Percentiles rank a stretch among this genome's conserved stretches.
phyloP scores from a whole-genome alignment of 169 alveolate species.

The Eimeria nieschulzi region DNA sequence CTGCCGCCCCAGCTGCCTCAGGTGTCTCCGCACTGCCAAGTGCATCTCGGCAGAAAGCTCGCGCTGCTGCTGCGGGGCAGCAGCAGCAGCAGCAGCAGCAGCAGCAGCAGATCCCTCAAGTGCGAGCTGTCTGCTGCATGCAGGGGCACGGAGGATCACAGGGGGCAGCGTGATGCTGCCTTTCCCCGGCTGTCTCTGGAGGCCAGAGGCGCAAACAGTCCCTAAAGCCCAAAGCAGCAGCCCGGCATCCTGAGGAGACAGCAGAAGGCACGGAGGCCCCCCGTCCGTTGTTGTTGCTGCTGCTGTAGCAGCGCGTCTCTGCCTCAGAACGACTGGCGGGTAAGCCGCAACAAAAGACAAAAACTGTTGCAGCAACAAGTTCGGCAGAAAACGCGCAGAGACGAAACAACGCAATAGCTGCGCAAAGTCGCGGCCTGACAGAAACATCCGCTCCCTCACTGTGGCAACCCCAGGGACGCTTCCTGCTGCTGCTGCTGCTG shows the following conservation, averaged over 20 bases:
- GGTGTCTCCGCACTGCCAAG: slow-evolving; percentile 4
- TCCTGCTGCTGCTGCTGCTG: slow-evolving; percentile 23
- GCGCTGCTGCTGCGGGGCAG: not conserved
- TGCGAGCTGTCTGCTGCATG: not conserved
- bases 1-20: slow-evolving; percentile 21
- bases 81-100: not conserved
- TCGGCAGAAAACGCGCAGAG: slow-evolving; percentile 1
- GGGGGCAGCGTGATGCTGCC: not conserved
- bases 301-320: not conserved
- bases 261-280: slow-evolving; percentile 4
- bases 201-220: slow-evolving; percentile 22
- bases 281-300: not conserved
- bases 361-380: not conserved
- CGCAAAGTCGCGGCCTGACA: slow-evolving; percentile 27
- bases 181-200: not conserved
- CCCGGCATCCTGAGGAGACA: slow-evolving; percentile 52
- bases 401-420: slow-evolving; percentile 44
- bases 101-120: not conserved
- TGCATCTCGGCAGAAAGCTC: not conserved
- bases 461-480: not conserved
- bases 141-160: not conserved
- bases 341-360: slow-evolving; percentile 13
- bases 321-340: slow-evolving; percentile 16
- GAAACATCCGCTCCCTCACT: not conserved
- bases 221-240: slow-evolving; percentile 53